Percentiles rank a stretch among this genome's conserved stretches.
phyloP scores from a whole-genome alignment of 1,284 basidiomycete species.

The Bjerkandera adusta region DNA sequence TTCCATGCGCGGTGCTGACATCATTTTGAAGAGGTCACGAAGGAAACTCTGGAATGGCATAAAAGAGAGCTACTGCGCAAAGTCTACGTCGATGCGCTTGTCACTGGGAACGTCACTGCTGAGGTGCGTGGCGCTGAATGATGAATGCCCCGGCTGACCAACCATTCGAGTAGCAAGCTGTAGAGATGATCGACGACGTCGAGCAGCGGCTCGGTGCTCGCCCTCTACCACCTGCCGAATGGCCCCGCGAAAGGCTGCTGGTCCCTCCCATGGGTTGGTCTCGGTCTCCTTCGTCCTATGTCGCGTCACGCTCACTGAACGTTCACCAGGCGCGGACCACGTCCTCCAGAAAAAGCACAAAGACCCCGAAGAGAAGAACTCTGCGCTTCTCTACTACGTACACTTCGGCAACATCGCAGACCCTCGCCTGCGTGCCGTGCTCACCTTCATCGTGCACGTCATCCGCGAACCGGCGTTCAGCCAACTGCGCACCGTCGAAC shows the following conservation, averaged over 20 bases:
- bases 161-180: constrained; percentile 16
- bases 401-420: constrained; percentile 28
- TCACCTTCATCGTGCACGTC: constrained; percentile 25
- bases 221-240: constrained; percentile 20
- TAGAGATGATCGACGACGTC: constrained; percentile 10
- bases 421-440: constrained; percentile 18
- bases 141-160: background rate
- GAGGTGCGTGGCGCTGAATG: constrained; percentile 17
- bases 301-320: background rate
- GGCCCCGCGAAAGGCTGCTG: constrained; percentile 21
- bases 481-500: constrained; percentile 29
- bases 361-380: constrained; percentile 28
- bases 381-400: constrained; percentile 26
- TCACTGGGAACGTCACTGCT: constrained; percentile 24
- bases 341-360: constrained; percentile 20
- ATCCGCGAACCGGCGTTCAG: constrained; percentile 28
- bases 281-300: no score
- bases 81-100: constrained; percentile 21
- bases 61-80: constrained; percentile 26
- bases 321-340: constrained; percentile 22
- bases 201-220: constrained; percentile 20
- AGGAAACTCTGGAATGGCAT: constrained; percentile 23
- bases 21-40: constrained; percentile 18
- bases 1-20: background rate
- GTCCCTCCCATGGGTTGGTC: constrained; percentile 23